phyloP scores from a whole-genome alignment of 495 filamentous ascomycete genomes.

The Cenococcum geophilum region DNA sequence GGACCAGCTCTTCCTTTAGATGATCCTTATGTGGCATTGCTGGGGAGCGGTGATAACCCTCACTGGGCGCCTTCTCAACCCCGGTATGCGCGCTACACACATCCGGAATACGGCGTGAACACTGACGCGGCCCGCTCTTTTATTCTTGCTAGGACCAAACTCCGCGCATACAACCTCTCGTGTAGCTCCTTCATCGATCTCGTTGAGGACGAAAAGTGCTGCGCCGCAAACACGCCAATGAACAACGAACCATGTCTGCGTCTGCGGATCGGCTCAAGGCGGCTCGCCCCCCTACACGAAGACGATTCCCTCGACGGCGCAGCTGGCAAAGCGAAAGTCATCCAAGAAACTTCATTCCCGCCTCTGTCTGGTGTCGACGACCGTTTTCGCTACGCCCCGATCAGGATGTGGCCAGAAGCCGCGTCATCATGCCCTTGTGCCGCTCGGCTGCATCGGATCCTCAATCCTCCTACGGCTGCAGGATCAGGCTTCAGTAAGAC shows the following conservation, averaged over 20 bases:
- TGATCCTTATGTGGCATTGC: conserved; percentile 13
- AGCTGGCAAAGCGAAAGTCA: background rate
- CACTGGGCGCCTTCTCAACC: conserved; percentile 19
- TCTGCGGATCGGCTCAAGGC: conserved; percentile 25
- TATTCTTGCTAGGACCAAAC: conserved; percentile 29
- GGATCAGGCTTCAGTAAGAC: conserved; percentile 3
- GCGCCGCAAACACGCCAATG: background rate
- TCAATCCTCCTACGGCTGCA: conserved; percentile 15
- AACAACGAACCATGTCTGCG: conserved; percentile 15
- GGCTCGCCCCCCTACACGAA: conserved; percentile 5
- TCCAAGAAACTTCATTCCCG: background rate
- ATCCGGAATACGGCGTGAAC: conserved; percentile 24
- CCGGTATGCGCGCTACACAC: conserved; percentile 16
- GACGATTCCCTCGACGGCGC: background rate
- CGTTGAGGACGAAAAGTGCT: conserved; percentile 31
- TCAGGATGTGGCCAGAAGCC: conserved; percentile 27
- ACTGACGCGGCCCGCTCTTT: conserved; percentile 17
- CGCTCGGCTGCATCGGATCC: conserved; percentile 20
- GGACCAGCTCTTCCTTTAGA: conserved; percentile 6
- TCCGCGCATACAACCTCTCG: conserved; percentile 30
- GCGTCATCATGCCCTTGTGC: conserved; percentile 20
- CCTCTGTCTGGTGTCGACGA: conserved; percentile 2
- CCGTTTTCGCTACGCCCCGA: conserved; percentile 15
- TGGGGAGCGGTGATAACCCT: conserved; percentile 24
- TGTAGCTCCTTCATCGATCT: conserved; percentile 32